phyloP scores from a whole-genome alignment of 2,329 filamentous ascomycete species.

The Thelonectria blattea region DNA sequence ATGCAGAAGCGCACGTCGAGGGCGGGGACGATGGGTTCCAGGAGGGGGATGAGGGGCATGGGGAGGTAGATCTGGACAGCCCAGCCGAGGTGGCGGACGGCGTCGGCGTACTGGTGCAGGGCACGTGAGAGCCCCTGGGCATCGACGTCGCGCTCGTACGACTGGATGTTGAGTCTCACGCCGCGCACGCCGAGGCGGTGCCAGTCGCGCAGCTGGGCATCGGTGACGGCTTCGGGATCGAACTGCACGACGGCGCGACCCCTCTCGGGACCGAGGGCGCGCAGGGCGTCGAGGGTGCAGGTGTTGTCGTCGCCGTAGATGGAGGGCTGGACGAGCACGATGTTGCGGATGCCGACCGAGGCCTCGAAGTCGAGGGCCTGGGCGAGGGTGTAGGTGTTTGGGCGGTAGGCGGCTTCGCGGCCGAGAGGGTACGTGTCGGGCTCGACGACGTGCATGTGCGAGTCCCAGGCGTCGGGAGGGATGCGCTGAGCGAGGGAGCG shows the following conservation, averaged over 20 bases:
- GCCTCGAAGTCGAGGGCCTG: slow-evolving; percentile 59
- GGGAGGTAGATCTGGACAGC: slow-evolving; percentile 64
- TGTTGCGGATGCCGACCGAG: slow-evolving; percentile 57
- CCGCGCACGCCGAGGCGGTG: slow-evolving; percentile 64
- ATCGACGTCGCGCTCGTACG: slow-evolving; percentile 51
- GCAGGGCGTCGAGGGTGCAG: slow-evolving; percentile 61
- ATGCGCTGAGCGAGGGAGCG: slow-evolving; percentile 35
- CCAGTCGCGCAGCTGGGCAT: slow-evolving; percentile 55
- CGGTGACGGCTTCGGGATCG: slow-evolving; percentile 51
- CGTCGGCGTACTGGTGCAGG: slow-evolving; percentile 55
- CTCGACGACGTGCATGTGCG: slow-evolving; percentile 69
- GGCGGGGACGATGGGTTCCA: slow-evolving; percentile 55
- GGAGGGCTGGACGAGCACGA: slow-evolving; percentile 67
- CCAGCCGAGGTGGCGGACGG: slow-evolving; percentile 59
- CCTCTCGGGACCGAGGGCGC: slow-evolving; percentile 52
- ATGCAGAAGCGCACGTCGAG: slow-evolving; percentile 61
- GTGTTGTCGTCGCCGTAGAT: slow-evolving; percentile 67
- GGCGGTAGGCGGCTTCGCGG: slow-evolving; percentile 56
- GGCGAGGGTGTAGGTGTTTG: slow-evolving; percentile 54
- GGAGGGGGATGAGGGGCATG: slow-evolving; percentile 53
- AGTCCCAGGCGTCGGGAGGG: slow-evolving; percentile 60
- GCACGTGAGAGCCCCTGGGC: slow-evolving; percentile 48
- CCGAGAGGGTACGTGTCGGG: slow-evolving; percentile 56
- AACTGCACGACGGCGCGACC: slow-evolving; percentile 64
- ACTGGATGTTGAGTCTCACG: slow-evolving; percentile 64